Evolutionary conservation across 768 basidiomycete genomes (phyloP), one percentile per base, ranked within the genome.

Genomic region (Cystoderma amianthinum): DNA sequence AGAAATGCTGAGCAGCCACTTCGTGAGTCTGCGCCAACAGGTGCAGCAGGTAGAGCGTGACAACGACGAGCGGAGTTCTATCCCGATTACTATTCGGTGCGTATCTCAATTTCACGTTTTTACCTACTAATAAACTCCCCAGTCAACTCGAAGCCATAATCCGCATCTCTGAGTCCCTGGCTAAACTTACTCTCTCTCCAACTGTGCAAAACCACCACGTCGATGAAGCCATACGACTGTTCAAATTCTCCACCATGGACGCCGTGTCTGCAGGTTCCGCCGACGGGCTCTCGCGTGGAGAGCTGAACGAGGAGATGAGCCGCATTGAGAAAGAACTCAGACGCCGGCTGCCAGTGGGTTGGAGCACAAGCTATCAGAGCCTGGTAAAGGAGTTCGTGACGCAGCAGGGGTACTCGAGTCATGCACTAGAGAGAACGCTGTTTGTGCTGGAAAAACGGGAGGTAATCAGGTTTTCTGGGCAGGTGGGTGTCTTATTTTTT

Each of bases 211-310:
- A 84, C 36, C 85, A 94, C 57, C 94, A 99, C 51, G 95, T 98
- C 17, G 94, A 97, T 61, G 96, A 99, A 61, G 89, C 96, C 4
- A 97, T 98, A 51, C 85, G 96, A 7, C 64, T 99, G 32, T 99
- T 99, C 82, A 98, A 95, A 56, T 94, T 83, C 65, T 97, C 94
- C 6, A 98, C 96, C 2, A 98, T 99, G 95, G 93, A 98, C 58
- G 96, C 96, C 18, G 94, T 98, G 19, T 85, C 88, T 10, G 92
- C 93, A 1, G 94, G 96, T 10, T 85, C 89, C 22, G 82, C 85
- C 13, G 96, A 98, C 51, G 96, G 96, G 0, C 68, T 98, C 44
- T 88, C 91, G 11, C 79, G 94, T 32, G 83, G 85, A 3, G 92
- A 93, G 52, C 65, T 98, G 28, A 93, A 94, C 58, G 93, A 93